Percentiles rank a stretch among this genome's conserved stretches.
Conservation (phyloP, 257 asterid genomes). For the Penstemon barbatus region DNA sequence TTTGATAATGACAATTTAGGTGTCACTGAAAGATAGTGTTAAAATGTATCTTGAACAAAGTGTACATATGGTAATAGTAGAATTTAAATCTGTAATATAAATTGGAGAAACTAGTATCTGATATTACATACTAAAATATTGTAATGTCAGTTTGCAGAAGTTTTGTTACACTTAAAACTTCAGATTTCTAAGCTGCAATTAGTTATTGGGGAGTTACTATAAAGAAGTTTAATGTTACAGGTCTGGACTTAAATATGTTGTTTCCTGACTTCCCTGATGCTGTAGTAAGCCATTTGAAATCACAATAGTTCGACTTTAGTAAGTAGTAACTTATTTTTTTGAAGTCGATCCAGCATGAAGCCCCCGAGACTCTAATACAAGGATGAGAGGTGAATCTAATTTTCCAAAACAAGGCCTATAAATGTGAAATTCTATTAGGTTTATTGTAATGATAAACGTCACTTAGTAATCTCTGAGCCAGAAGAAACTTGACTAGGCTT, state of each 20-base stretch:
- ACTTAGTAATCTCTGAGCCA: neutral
- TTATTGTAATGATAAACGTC: neutral
- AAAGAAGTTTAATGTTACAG: too few species aligned
- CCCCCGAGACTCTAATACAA: too few species aligned
- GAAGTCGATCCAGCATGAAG: neutral
- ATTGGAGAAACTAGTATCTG: neutral
- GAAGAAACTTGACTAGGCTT: conserved; percentile 9
- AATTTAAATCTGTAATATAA: neutral
- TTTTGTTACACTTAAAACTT: neutral
- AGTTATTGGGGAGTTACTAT: too few species aligned
- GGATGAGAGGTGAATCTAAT: too few species aligned
- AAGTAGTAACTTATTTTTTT: neutral
- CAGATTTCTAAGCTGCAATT: too few species aligned
- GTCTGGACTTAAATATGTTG: too few species aligned
- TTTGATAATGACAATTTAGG: neutral
- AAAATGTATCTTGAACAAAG: too few species aligned
- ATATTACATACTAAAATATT: neutral
- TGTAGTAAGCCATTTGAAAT: too few species aligned
- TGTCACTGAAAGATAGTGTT: neutral
- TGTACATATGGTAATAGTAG: neutral
- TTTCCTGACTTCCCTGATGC: too few species aligned
- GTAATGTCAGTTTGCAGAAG: neutral
- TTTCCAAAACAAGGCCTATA: too few species aligned
- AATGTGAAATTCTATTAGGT: neutral
- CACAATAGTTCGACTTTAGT: neutral